phyloP scores from a whole-genome alignment of 257 asterid species.

The Avicennia marina region DNA sequence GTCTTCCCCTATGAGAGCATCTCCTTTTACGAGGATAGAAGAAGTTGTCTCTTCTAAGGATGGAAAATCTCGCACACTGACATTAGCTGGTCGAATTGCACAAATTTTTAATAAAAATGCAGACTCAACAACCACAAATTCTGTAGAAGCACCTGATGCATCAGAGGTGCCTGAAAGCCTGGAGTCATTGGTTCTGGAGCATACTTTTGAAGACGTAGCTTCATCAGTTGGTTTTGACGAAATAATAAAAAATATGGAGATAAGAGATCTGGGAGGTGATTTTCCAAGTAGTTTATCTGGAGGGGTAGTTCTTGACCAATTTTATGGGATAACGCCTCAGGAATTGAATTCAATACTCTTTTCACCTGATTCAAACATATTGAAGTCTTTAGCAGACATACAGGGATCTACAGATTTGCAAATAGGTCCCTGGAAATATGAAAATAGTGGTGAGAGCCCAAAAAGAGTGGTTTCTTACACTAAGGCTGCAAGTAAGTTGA shows the following conservation, averaged over 20 bases:
- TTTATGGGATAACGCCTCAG: slow-evolving; percentile 51
- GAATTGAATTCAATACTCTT: slow-evolving; percentile 71
- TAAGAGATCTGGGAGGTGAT: slow-evolving; percentile 61
- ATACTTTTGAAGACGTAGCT: slow-evolving; percentile 46
- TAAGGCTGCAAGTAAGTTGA: slow-evolving; percentile 76
- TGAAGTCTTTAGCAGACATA: slow-evolving; percentile 46
- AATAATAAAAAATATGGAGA: slow-evolving; percentile 55
- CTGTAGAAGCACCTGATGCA: slow-evolving; percentile 41
- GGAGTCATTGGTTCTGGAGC: slow-evolving; percentile 30
- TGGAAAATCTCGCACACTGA: slow-evolving; percentile 48
- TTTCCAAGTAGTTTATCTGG: slow-evolving; percentile 65
- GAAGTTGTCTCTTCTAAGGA: slow-evolving; percentile 52
- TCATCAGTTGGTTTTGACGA: slow-evolving; percentile 60
- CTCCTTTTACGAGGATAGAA: slow-evolving; percentile 61
- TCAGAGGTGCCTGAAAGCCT: slow-evolving; percentile 46
- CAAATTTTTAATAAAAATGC: slow-evolving; percentile 73
- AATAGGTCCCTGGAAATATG: slow-evolving; percentile 79
- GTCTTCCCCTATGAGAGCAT: slow-evolving; percentile 44
- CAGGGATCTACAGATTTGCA: slow-evolving; percentile 76
- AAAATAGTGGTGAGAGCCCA: slow-evolving; percentile 52
- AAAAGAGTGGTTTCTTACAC: slow-evolving; percentile 58
- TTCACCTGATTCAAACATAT: slow-evolving; percentile 63
- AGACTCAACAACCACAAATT: slow-evolving; percentile 43
- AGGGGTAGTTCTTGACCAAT: slow-evolving; percentile 73
- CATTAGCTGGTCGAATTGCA: slow-evolving; percentile 76